phyloP scores from a whole-genome alignment of 2,329 filamentous ascomycete genomes.

The Teratosphaeria destructans region DNA sequence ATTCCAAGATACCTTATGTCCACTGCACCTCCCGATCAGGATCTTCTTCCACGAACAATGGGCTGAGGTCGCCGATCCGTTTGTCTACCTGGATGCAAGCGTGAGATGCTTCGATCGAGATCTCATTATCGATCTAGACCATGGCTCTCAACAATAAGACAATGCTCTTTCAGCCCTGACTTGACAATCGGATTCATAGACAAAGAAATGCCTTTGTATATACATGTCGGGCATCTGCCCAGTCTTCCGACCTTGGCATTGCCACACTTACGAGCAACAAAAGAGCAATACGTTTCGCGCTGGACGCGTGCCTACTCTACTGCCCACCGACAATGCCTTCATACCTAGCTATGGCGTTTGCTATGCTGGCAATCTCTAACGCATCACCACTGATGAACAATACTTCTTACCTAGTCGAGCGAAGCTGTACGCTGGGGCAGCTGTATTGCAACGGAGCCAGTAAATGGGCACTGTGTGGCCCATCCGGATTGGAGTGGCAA shows the following conservation, averaged over 20 bases:
- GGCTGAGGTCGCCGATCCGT: not conserved
- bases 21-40: not conserved
- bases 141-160: not conserved
- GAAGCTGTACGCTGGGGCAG: not conserved
- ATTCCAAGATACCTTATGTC: no score
- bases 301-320: not conserved
- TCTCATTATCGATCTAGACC: not conserved
- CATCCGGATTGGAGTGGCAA: not conserved
- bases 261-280: not conserved
- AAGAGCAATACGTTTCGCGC: not conserved
- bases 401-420: not conserved
- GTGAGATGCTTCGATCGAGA: not conserved
- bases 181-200: not conserved
- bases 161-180: not conserved
- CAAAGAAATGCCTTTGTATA: not conserved
- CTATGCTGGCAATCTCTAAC: not conserved
- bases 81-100: not conserved
- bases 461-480: not conserved
- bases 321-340: not conserved
- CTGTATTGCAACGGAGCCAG: not conserved
- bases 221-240: not conserved
- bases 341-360: not conserved
- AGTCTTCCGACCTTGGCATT: not conserved
- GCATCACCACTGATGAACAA: not conserved
- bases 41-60: not conserved